These are phyloP conservation scores for Naganishia liquefaciens DNA, from an alignment of 1,284 basidiomycete genomes.

Conservation along the genomic window DNA sequence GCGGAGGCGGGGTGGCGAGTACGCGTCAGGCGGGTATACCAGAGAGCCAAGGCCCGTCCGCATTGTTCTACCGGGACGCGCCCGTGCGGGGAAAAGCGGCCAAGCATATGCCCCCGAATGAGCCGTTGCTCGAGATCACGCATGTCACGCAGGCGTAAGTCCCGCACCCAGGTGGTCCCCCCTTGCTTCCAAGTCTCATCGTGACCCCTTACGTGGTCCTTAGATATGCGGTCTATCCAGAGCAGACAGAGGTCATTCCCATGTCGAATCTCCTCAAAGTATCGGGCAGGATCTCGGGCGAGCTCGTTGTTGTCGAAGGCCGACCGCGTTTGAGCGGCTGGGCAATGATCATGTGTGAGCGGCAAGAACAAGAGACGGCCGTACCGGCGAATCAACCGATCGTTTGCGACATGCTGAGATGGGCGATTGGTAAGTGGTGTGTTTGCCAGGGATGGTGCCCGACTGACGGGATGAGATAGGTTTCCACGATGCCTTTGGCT, in stretches of 20 bases:
- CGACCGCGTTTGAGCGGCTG: conserved; percentile 68
- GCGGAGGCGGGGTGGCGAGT: conserved; percentile 43
- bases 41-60: conserved; percentile 40
- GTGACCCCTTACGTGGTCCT: neutral
- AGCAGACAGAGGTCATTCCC: conserved; percentile 85
- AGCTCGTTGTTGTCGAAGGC: conserved; percentile 61
- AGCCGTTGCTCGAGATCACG: conserved; percentile 48
- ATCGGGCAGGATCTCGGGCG: conserved; percentile 75
- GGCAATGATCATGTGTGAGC: conserved; percentile 83
- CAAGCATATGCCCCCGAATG: conserved; percentile 39
- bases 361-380: conserved; percentile 56
- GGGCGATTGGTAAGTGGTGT: conserved; percentile 74
- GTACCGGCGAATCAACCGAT: conserved; percentile 33
- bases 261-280: conserved; percentile 85
- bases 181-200: neutral
- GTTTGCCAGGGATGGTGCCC: too few relatives aligned
- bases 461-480: conserved; percentile 48
- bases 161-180: neutral
- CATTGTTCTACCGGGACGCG: conserved; percentile 49
- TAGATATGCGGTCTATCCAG: conserved; percentile 84
- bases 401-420: conserved; percentile 83
- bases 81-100: conserved; percentile 39
- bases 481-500: conserved; percentile 78
- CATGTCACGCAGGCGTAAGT: conserved; percentile 51
- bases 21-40: conserved; percentile 36